Evolutionary conservation across 768 basidiomycete species (phyloP).

Genomic region (Lactarius akahatsu): DNA sequence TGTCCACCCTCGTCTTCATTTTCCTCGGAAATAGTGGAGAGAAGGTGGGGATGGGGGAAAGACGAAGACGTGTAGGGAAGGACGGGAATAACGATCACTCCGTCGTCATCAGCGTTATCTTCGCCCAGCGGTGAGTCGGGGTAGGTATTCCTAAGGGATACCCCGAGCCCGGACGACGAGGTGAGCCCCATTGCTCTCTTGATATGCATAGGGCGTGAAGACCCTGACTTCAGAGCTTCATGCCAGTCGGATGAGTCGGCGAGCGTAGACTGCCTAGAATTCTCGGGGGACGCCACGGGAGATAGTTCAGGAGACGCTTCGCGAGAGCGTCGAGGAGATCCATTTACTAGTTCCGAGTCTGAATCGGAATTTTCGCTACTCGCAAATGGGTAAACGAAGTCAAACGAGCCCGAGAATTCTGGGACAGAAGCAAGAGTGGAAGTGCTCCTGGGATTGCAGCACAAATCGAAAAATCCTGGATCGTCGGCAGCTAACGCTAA

Average conservation of each 20-base stretch:
- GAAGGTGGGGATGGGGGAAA: constrained; percentile 19
- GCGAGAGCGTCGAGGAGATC: not conserved
- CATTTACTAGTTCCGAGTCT: not conserved
- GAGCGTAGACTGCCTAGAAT: not conserved
- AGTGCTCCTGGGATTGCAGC: not conserved
- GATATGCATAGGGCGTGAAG: not conserved
- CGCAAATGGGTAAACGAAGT: constrained; percentile 2
- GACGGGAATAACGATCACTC: constrained; percentile 3
- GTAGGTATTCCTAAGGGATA: constrained; percentile 4
- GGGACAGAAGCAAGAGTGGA: constrained; percentile 10
- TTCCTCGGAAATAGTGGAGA: constrained; percentile 17
- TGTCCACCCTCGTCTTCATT: constrained; percentile 4
- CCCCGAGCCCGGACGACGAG: constrained; percentile 11
- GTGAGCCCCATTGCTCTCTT: not conserved
- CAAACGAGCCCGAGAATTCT: constrained; percentile 8
- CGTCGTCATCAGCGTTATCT: not conserved
- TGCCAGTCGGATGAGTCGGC: not conserved
- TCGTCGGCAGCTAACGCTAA: constrained; percentile 9
- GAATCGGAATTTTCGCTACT: not conserved
- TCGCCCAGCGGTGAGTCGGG: constrained; percentile 3
- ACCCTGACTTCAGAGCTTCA: not conserved
- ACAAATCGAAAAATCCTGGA: not conserved
- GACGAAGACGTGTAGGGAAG: not conserved
- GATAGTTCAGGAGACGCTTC: not conserved
- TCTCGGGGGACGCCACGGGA: not conserved